These are phyloP conservation scores for Geranomyces michiganensis DNA, from an alignment of 192 early-diverging fungal genomes.

Conservation along the genomic window DNA sequence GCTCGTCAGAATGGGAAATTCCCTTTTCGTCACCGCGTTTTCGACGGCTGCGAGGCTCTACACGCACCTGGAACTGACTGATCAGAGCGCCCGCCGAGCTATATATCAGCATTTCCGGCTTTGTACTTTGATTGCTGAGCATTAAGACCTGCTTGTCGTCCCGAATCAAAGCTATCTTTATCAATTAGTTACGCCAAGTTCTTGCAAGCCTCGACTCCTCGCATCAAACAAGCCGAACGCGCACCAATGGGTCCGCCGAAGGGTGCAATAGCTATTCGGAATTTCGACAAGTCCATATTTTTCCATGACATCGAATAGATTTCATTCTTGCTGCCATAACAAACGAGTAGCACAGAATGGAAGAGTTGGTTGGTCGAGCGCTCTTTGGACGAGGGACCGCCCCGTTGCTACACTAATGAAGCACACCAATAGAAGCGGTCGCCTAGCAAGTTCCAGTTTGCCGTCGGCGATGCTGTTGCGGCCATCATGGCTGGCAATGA, in stretches of 20 bases:
- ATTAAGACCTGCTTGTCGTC: constrained; percentile 83
- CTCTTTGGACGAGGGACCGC: not conserved
- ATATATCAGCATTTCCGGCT: constrained; percentile 83
- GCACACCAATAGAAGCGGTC: constrained; percentile 46
- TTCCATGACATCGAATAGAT: constrained; percentile 90
- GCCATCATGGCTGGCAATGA: not conserved
- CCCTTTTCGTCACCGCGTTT: too few relatives aligned
- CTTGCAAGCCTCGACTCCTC: not conserved
- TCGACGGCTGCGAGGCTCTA: too few relatives aligned
- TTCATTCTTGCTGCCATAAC: constrained; percentile 60
- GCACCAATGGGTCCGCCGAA: constrained; percentile 93
- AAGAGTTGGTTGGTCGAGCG: not conserved
- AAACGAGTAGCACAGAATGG: not conserved
- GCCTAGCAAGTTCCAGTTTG: constrained; percentile 42
- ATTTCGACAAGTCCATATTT: constrained; percentile 82
- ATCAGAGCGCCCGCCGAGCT: constrained; percentile 83
- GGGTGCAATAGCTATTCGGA: constrained; percentile 79
- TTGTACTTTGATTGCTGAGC: constrained; percentile 72
- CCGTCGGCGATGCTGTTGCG: constrained; percentile 17
- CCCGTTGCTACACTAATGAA: not conserved
- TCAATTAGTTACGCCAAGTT: not conserved
- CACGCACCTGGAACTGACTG: constrained; percentile 76
- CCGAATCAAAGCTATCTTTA: constrained; percentile 78
- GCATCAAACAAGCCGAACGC: too few relatives aligned
- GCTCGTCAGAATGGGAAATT: too few relatives aligned